Base-by-base conservation (phyloP, 495 filamentous ascomycete genomes). In the Letharia lupina region DNA sequence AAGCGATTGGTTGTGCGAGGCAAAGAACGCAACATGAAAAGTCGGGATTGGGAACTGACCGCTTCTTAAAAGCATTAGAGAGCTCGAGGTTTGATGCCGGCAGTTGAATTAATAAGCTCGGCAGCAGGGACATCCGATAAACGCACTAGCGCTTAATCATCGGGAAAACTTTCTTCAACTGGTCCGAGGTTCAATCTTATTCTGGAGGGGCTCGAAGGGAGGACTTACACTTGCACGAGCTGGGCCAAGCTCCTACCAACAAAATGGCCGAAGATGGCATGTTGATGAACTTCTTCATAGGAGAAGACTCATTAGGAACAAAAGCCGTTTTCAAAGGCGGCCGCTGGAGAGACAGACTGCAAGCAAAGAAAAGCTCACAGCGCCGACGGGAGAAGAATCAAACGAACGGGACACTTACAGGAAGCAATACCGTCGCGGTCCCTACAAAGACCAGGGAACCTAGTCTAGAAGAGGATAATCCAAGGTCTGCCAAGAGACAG, bases 181-280 rank as follows among this genome's bases (percentile, higher is more conserved):
- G 23, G 23, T 28, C 23, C 23, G 23, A 28, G 23, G 23, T 28
- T 28, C 23, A 37, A 57, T 11, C 54, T 57, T 54, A n/a, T 23
- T 31, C 13, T 13, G 35, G 31, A 44, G 41, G 41, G 41, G 41
- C 15, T 35, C 31, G 13, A 33, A 13, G 6, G 31, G 6, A 41
- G 8, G 12, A 47, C 13, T 16, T 8, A 23, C 45, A 58, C 33
- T 39, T 65, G 31, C 18, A 16, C 18, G 31, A 60, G 18, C 42
- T 12, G 31, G 31, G 28, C 13, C 16, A 60, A n/a, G 54, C 59
- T 67, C 10, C 7, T 7, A 44, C 10, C 42, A 15, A 62, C 60
- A 28, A 31, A 12, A 97, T 96, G 93, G 91, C 91, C 31, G 91
- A 97, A 79, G 90, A 96, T 87, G 91, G 91, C 61, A 88, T 98